Base-by-base conservation (phyloP, 2,329 filamentous ascomycete species). In the Neofusicoccum laricinum region DNA sequence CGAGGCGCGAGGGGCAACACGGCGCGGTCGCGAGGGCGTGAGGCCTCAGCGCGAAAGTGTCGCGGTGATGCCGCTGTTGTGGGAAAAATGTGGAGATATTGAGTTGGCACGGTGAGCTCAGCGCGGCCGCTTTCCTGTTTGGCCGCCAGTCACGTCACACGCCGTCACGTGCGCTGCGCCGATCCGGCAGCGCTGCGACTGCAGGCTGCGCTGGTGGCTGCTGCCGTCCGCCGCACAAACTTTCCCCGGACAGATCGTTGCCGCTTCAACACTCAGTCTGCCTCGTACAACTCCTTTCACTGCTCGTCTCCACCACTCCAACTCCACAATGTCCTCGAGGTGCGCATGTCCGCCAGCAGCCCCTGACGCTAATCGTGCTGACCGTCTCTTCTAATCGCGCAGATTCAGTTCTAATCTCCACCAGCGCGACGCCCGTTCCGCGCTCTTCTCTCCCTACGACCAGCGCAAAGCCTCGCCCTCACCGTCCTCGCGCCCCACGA, bases 401-500 rank as follows among this genome's bases (percentile, higher is more conserved):
- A 67, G 66, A 36, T 68, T 67, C 66, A 66, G 66, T 38, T 67
- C 64, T 14, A 66, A 68, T 53, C 67, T 71, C 65, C 67, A 69
- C 65, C 68, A 71, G 53, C 70, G 70, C 48, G 70, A 72, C 61
- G 65, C 70, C 41, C 69, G 70, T 46, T 68, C 76, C 68, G 73
- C 77, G 70, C 76, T 80, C 70, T 79, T 80, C 72, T 71, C 69
- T 68, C 68, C 69, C 64, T 78, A 78, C 70, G 74, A 77, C 67
- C 73, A 74, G 63, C 69, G 74, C 62, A 64, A 59, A 25, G 46
- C 64, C 34, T 78, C 76, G 40, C 73, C 74, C 67, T 77, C 75
- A 11, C 77, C 77, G 68, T 38, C 70, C 21, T 65, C 63, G 58
- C 61, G 64, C 17, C 51, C 25, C 64, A 68, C 69, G 45, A 66